Base-by-base conservation (phyloP, 805 yeast species). In the Cephaloascus albidus region DNA sequence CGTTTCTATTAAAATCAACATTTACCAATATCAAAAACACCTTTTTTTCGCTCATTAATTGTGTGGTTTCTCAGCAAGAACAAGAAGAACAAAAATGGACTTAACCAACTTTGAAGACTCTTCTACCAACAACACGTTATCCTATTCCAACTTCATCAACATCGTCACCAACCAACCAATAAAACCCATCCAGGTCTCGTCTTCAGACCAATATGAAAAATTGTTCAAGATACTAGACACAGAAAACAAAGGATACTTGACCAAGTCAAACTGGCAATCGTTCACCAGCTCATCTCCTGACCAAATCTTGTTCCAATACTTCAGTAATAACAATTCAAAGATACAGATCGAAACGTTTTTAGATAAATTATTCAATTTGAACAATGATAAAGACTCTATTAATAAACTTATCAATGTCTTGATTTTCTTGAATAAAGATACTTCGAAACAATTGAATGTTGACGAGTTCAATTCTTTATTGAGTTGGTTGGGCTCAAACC, bases 121-220 rank as follows among this genome's bases (percentile, higher is more conserved):
- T 12, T 15, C 34, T 15, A 15, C 17, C 36, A 67, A 67, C 48
- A 56, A 52, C 42, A 60, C n/a, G n/a, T n/a, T n/a, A n/a, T n/a
- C n/a, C n/a, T n/a, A n/a, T n/a, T n/a, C n/a, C n/a, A n/a, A n/a
- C n/a, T n/a, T n/a, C n/a, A n/a, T n/a, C 53, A 64, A 57, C 45
- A 70, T 70, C 6, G 53, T 66, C 15, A 53, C 68, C 26, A 60
- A 58, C 33, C n/a, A n/a, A n/a, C n/a, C n/a, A n/a, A n/a, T n/a
- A n/a, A n/a, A 32, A 32, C 35, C 12, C 35, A 10, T 32, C 16
- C 35, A 17, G 16, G 14, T n/a, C 35, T 10, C 10, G 10, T 32
- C 18, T 17, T 15, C 10, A n/a, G n/a, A n/a, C n/a, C n/a, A n/a
- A n/a, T n/a, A n/a, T n/a, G 28, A 23, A 23, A 23, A 23, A 23